Base-by-base conservation (phyloP, 192 early-diverging fungal species). In the Entrophospora sp. region DNA sequence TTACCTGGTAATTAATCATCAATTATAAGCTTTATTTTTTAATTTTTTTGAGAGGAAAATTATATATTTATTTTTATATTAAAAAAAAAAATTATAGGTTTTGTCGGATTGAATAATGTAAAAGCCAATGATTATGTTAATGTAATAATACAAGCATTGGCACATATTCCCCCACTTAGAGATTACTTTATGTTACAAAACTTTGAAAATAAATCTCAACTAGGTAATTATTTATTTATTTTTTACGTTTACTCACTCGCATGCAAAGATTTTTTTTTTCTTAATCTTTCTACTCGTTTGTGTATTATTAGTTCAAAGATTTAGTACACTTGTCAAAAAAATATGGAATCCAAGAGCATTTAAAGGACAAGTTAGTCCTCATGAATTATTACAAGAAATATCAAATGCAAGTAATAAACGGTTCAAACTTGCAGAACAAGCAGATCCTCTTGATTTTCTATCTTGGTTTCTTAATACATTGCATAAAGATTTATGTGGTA, bases 51-150 rank as follows among this genome's bases (percentile, higher is more conserved):
- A 46, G 7, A 22, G 18, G 14, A 22, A 46, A 22, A 22, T 24
- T 16, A 22, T 46, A 46, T 46, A n/a, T n/a, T 43, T 43, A 22
- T 62, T 18, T 58, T 13, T 65, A 5, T 5, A 16, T 25, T 45
- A 4, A n/a, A n/a, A n/a, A n/a, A n/a, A n/a, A n/a, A n/a, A n/a
- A n/a, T n/a, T 22, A 5, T 56, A 89, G 85, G 96, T 0, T 95
- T 93, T 72, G 86, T 97, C 25, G 94, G 96, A 1, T 68, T 98
- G 32, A 97, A 97, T 67, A 95, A 92, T 61, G 85, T 97, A 64
- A 98, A 98, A 69, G 82, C 83, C 14, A 98, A 94, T 69, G 94
- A 96, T 69, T 95, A 92, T 73, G 85, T 96, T 44, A 98, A 96
- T 69, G 92, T 88, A 12, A 85, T 93, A 40, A 77, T 98, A 27